Base-by-base conservation (phyloP, 305 asterid species). In the Withania somnifera region DNA sequence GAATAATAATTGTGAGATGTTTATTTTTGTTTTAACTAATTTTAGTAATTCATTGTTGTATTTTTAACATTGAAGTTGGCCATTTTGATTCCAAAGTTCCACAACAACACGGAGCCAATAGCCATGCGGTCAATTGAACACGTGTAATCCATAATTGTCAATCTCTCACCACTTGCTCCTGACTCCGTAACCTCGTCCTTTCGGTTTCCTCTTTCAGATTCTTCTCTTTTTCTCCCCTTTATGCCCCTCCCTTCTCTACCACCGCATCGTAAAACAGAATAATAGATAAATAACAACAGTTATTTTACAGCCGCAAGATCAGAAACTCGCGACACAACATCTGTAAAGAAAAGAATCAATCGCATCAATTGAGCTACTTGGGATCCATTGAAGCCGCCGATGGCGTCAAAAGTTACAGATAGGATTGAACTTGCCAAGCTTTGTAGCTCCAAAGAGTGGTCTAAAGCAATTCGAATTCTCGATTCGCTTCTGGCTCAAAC, bases 381-480 rank as follows among this genome's bases (percentile, higher is more conserved):
- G 86, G 90, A 90, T 88, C 89, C 84, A 75, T 57, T 80, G 36
- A 40, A 54, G 68, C 52, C 83, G 52, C 87, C 86, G 87, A 93
- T 94, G 98, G 90, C 90, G 81, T 68, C 97, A 85, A 88, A 89
- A 69, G 88, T 86, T 86, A 86, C 90, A 63, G 92, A 92, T 86
- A 90, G 99, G 76, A 86, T 90, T 77, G 92, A 96, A 88, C 94
- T 96, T 61, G 98, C 94, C 78, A 93, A 90, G 93, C 95, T 91
- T 34, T 96, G 99, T 87, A 82, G 91, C 89, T 85, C 97, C 45
- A 93, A 90, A 89, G 98, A 96, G 84, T 96, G 99, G 99, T 96
- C 99, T 56, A 96, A 94, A 90, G 99, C 99, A 20, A 96, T 96
- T 71, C 98, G 98, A 53, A 84, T 93, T 84, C 97, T 94, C 88